Base-by-base conservation (phyloP, 805 yeast species). In the Clavispora santaluciae region DNA sequence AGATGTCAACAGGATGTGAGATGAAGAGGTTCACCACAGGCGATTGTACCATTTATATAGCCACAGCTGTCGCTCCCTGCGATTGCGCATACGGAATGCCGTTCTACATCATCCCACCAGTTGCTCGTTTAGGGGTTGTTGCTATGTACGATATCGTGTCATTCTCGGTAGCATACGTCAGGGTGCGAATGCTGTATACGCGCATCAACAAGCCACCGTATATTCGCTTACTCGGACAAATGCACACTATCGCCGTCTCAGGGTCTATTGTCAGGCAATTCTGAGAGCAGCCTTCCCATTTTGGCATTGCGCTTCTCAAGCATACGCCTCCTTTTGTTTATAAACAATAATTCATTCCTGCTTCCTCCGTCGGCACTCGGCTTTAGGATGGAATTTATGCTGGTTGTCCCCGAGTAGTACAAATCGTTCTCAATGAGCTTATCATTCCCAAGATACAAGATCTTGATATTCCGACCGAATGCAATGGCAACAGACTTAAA, bases 401-500 rank as follows among this genome's bases (percentile, higher is more conserved):
- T 56, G 9, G 51, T 66, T 55, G 56, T 68, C 57, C 56, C 71
- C 4, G 64, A 61, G 43, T 69, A 73, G 43, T 75, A 72, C 25
- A 75, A 72, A 31, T 77, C 80, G 38, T 75, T 75, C 48, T 80
- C 83, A 20, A 83, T 75, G 46, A 83, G 66, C 45, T 83, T 86
- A 43, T 83, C 88, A 51, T 78, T 82, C 6, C 95, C 95, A 47
- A 85, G 68, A 55, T 83, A 86, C 22, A 87, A 63, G 23, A 87
- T 74, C 55, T 83, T 81, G 73, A 87, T 74, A 13, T 76, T 59
- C 49, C 82, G 83, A 22, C 93, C 95, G 58, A 85, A 82, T 20
- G 81, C 81, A 20, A 83, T 81, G 28, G 85, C 81, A 16, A 86
- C 77, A 0, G 93, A 75, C 52, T 86, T 86, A 55, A 78, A 86